Evolutionary conservation across 2,329 filamentous ascomycete species (phyloP), one percentile per base, ranked within the genome.

Genomic region (Gremmenia infestans): DNA sequence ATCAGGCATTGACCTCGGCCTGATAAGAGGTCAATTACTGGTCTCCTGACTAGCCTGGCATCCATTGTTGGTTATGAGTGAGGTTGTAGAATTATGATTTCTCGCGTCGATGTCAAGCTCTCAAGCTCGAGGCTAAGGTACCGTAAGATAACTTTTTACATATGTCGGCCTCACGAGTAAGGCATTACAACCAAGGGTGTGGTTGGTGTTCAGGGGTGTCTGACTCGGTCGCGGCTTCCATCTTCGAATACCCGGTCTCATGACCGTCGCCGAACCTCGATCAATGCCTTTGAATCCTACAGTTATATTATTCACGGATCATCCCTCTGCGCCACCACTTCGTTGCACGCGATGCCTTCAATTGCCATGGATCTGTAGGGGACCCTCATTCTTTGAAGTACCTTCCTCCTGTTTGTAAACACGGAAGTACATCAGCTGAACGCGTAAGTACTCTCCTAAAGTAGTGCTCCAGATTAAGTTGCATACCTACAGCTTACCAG

Each of bases 11-110:
- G 64, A 45, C 54, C 57, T 51, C 60, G 59, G 37, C 55, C 56
- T 12, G 64, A 65, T 23, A 68, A 47, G 35, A 70, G 45, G 45
- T 63, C 62, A 47, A 56, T 43, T 40, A 64, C 54, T 14, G 69
- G 69, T 55, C 67, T 62, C 51, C 65, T 56, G n/a, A 71, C 39
- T 54, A 69, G 52, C 52, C 62, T 52, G 42, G 62, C 55, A 22
- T 71, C 67, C 68, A 70, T 71, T 53, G 56, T 57, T 53, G 59
- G 37, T 45, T 46, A 19, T 45, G 19, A 40, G 47, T 46, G 17
- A 36, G 19, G 32, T 17, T 36, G 25, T 47, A 25, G 36, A 22
- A 47, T 37, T 47, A 48, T 14, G 14, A 40, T 17, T 15, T 45
- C 42, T 32, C 28, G 28, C 28, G 28, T 32, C 7, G 28, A 32